Conservation (phyloP, 371 early-diverging fungal genomes). For the Mucor irregularis region DNA sequence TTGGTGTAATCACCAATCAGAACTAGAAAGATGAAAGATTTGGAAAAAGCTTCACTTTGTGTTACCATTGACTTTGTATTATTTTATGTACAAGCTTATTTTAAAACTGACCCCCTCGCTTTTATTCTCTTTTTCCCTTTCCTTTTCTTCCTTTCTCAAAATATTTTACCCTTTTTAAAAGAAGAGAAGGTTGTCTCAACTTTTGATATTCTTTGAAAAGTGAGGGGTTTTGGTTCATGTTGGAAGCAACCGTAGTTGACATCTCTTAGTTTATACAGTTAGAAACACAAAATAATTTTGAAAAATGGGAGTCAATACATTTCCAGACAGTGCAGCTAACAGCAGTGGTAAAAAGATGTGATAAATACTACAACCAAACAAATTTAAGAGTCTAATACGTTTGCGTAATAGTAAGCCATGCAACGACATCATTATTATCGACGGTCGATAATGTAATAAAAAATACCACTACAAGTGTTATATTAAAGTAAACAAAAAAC, state of each 20-base stretch:
- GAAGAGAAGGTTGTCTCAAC: no score
- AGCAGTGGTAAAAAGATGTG: no score
- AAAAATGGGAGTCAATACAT: no score
- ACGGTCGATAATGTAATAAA: conserved; percentile 1
- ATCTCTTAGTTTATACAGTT: no score
- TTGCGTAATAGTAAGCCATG: not conserved
- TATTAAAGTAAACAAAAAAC: no score
- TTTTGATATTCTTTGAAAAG: no score
- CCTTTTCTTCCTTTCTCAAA: not conserved
- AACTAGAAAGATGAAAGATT: not conserved
- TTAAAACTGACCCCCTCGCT: not conserved
- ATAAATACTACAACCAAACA: not conserved
- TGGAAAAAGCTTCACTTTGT: not conserved
- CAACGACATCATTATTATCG: conserved; percentile 2
- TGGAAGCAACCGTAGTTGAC: no score
- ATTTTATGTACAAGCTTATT: not conserved
- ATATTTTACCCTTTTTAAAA: not conserved
- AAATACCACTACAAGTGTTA: no score
- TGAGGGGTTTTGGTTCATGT: no score
- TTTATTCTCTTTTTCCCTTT: not conserved
- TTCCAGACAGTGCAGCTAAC: no score
- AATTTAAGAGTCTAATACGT: not conserved
- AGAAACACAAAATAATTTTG: no score
- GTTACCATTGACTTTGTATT: not conserved
- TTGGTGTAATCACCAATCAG: conserved; percentile 9